Conservation (phyloP, 306 rosid species). For the Mimosa bimucronata region DNA sequence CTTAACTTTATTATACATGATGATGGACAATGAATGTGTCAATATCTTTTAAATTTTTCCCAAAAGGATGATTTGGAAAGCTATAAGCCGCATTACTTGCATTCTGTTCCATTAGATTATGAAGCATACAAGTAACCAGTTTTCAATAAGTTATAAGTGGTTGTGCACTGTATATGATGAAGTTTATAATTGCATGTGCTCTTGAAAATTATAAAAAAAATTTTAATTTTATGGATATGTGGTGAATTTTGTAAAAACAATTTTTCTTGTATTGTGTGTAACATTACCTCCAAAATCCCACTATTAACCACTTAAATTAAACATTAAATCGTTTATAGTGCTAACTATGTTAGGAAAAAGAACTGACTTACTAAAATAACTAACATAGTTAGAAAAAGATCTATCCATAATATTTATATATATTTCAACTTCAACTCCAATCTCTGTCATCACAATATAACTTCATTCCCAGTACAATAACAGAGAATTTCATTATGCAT, state of each 20-base stretch:
- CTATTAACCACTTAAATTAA: no score
- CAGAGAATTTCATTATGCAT: no score
- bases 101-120: slow-evolving; percentile 84
- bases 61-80: slow-evolving; percentile 66
- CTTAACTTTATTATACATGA: slow-evolving; percentile 7
- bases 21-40: slow-evolving; percentile 11
- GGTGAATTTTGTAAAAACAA: neutral
- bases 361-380: no score
- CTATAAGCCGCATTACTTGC: slow-evolving; percentile 68
- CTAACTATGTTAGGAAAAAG: no score
- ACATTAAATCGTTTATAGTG: no score
- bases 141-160: slow-evolving; percentile 22
- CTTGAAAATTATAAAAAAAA: neutral
- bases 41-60: slow-evolving; percentile 27
- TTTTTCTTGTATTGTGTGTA: no score
- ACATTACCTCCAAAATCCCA: no score
- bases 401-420: no score
- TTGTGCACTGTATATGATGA: slow-evolving; percentile 23
- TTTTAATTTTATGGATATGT: neutral
- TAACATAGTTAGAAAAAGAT: no score
- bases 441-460: no score
- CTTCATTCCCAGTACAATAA: no score
- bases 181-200: slow-evolving; percentile 26
- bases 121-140: slow-evolving; percentile 74
- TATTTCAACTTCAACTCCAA: no score